These are phyloP conservation scores for Ustilaginoidea virens DNA, from an alignment of 2,329 filamentous ascomycete genomes.

Conservation along the genomic window DNA sequence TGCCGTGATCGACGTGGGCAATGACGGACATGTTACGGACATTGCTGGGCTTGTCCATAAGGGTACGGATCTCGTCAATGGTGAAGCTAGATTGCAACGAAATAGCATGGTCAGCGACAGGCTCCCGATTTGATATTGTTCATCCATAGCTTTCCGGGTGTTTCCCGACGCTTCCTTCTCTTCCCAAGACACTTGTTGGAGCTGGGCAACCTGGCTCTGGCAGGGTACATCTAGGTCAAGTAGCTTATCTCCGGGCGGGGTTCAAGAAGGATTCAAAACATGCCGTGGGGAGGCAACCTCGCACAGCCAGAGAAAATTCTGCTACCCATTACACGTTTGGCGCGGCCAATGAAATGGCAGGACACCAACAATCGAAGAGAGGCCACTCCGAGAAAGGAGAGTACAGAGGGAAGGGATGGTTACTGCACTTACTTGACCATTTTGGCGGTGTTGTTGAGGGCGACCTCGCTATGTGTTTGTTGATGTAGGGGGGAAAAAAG, in stretches of 20 bases:
- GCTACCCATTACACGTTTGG: background rate
- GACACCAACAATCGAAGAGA: too few relatives aligned
- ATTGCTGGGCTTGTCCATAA: slow-evolving; percentile 69
- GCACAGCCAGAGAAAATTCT: slow-evolving; percentile 4
- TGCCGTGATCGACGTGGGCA: slow-evolving; percentile 99
- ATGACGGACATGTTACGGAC: slow-evolving; percentile 98
- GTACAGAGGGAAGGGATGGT: slow-evolving; percentile 5
- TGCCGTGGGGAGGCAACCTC: too few relatives aligned
- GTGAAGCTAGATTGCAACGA: slow-evolving; percentile 60
- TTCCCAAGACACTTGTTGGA: background rate
- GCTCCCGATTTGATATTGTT: too few relatives aligned
- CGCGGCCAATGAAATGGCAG: too few relatives aligned
- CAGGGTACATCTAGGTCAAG: slow-evolving; percentile 5
- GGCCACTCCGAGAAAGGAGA: slow-evolving; percentile 5
- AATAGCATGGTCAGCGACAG: slow-evolving; percentile 8
- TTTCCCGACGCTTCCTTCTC: background rate
- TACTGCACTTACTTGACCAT: slow-evolving; percentile 98
- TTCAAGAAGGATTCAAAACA: too few relatives aligned
- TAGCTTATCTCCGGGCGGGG: slow-evolving; percentile 7
- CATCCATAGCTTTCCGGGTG: background rate
- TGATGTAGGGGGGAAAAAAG: slow-evolving; percentile 16
- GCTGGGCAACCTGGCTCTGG: too few relatives aligned
- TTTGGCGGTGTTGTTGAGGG: slow-evolving; percentile 61
- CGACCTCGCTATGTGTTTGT: slow-evolving; percentile 23
- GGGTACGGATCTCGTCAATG: slow-evolving; percentile 72